Evolutionary conservation across 1,139 yeast genomes (phyloP), one percentile per base, ranked within the genome.

Genomic region (Meyerozyma smithsonii): DNA sequence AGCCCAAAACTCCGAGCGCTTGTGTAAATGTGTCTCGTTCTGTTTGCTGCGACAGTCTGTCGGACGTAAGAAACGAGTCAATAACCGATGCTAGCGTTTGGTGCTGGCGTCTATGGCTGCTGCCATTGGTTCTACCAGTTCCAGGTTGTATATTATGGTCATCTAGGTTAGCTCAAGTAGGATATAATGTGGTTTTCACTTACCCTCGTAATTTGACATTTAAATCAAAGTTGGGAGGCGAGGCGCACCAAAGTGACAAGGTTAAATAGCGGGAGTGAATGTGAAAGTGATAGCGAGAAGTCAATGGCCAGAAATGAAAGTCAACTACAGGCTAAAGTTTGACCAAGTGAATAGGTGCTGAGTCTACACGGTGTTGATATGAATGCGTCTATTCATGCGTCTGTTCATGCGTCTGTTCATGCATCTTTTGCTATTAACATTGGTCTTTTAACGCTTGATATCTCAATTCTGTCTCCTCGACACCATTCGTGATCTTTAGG

Each of bases 131-230:
- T 44, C 30, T 50, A 43, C 37, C 46, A 48, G 36, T 48, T 26
- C 42, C 34, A 14, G 34, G 36, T 24, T 30, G 25, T 18, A 65
- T 50, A 40, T 64, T 64, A 43, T 65, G 71, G 42, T 65, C 71
- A 39, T 57, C 71, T 64, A 21, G 8, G 37, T 20, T 7, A 17
- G 62, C 62, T 56, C 60, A 5, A 65, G 54, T 40, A 4, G 7
- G 32, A n/a, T 8, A 19, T 7, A n/a, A 8, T 28, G 35, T n/a
- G 24, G n/a, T 12, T 17, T 11, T 6, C 32, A 58, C 74, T 26
- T 65, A 68, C 75, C 69, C 61, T 70, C 74, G 54, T 70, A 66
- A 23, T 65, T 66, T 14, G 72, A 62, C 72, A 66, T 66, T n/a
- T n/a, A n/a, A n/a, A n/a, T n/a, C n/a, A n/a, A n/a, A n/a, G n/a